A percentile compares a stretch with the other conserved stretches of the same genome.
Evolutionary conservation across 768 basidiomycete genomes (phyloP).

Genomic region (Floccularia luteovirens): DNA sequence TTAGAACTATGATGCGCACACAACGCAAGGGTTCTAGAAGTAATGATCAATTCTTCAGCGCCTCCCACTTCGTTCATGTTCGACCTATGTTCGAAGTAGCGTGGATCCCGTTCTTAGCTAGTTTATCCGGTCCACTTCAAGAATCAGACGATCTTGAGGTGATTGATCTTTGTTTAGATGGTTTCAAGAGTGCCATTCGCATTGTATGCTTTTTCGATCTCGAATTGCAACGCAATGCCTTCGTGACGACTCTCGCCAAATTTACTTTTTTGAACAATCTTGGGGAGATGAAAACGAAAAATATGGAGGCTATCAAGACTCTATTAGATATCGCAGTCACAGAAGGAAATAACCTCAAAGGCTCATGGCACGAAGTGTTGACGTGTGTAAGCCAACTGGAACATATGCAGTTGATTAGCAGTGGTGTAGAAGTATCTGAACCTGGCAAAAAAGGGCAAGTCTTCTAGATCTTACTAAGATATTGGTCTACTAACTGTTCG

Average conservation of each 20-base stretch:
- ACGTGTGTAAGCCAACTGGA: slow-evolving; percentile 98
- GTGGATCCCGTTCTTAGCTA: slow-evolving; percentile 97
- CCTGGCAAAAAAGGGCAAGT: slow-evolving; percentile 73
- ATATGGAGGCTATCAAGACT: slow-evolving; percentile 98
- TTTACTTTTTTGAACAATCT: slow-evolving; percentile 98
- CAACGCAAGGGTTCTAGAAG: slow-evolving; percentile 78
- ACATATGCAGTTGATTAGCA: slow-evolving; percentile 95
- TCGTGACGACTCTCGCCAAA: slow-evolving; percentile 92
- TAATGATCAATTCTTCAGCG: slow-evolving; percentile 90
- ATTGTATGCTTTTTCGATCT: slow-evolving; percentile 97
- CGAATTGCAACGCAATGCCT: slow-evolving; percentile 96
- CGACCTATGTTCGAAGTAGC: slow-evolving; percentile 99
- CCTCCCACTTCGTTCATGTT: slow-evolving; percentile 94
- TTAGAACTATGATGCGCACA: slow-evolving; percentile 86
- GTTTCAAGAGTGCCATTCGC: slow-evolving; percentile 94
- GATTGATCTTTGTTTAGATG: slow-evolving; percentile 88
- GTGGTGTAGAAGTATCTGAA: slow-evolving; percentile 81
- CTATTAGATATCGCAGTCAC: slow-evolving; percentile 90
- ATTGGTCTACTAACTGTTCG: slow-evolving; percentile 8
- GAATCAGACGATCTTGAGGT: slow-evolving; percentile 92
- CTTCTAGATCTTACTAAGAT: background rate
- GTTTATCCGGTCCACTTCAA: slow-evolving; percentile 89
- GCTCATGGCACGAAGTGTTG: slow-evolving; percentile 93
- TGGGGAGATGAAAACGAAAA: slow-evolving; percentile 98
- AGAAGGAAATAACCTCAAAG: slow-evolving; percentile 95